Percentiles rank a stretch among this genome's conserved stretches.
Conservation (phyloP, 208 protist species). For the Trichomonas vaginalis region DNA sequence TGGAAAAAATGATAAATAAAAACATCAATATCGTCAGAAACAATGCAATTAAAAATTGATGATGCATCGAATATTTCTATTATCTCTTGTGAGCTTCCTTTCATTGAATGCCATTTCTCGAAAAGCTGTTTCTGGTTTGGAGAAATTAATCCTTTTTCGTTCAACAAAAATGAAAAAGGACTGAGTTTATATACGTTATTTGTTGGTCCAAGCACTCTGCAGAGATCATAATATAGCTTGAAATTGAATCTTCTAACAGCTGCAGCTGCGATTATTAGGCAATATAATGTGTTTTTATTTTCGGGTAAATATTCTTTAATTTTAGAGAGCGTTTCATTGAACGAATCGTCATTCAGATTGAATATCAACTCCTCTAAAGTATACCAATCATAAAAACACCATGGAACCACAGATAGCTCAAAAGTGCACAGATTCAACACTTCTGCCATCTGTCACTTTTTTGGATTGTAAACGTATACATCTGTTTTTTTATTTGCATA, state of each 20-base stretch:
- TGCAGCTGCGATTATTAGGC: background rate
- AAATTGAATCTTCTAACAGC: background rate
- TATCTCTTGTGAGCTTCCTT: background rate
- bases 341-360: background rate
- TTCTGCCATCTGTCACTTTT: background rate
- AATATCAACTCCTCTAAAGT: background rate
- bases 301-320: background rate
- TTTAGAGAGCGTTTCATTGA: background rate
- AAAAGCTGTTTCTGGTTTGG: background rate
- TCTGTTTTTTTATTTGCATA: too few relatives aligned
- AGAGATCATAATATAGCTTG: background rate
- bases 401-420: background rate
- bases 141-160: background rate
- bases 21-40: background rate
- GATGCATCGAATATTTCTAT: background rate
- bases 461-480: background rate
- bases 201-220: background rate
- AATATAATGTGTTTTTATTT: background rate
- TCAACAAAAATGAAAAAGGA: background rate
- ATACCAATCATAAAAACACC: background rate
- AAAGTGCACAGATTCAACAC: background rate
- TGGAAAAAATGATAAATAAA: background rate
- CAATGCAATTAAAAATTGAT: background rate
- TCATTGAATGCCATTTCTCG: background rate
- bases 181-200: background rate